Evolutionary conservation across 1,139 yeast species (phyloP), one percentile per base, ranked within the genome.

Genomic region (Yamadazyma siamensis): DNA sequence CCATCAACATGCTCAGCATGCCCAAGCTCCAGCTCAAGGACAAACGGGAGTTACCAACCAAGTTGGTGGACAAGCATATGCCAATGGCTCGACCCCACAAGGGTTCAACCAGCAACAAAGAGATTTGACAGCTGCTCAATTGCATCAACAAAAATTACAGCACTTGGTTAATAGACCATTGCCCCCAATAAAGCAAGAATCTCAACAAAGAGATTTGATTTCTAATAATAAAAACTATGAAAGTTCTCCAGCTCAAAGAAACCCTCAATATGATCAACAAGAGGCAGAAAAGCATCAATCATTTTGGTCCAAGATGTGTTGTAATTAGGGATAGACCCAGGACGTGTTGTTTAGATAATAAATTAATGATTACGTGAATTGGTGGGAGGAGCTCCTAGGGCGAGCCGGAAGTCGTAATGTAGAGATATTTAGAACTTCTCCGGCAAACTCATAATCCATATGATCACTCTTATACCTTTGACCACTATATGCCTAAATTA

Each of bases 91-190:
- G 15, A 24, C 22, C 13, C 23, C 28, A 6, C 33, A 17, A 19
- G 32, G 33, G 23, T 31, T 29, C 26, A 31, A 30, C 21, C 36
- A 31, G 23, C 38, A 35, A 25, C 40, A 40, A 27, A 38, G 48
- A 35, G 49, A 44, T 30, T 41, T 41, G 29, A 39, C 41, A 13
- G 46, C 47, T 23, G 49, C 46, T 25, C 73, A 67, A 51, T 64
- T 66, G 36, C 72, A 67, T 46, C 74, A 67, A 52, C 75, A 66
- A 44, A 67, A 68, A 50, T 65, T 68, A 52, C 75, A 68, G 47
- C 72, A 67, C 43, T 65, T 68, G 56, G 73, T 68, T 36, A 68
- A 68, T 51, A 55, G 75, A 44, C 75, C 75, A 11, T 63, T 68
- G 46, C 75, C 75, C 26, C 74, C 75, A 9, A 68, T 68, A 39